Percentiles rank a stretch among this genome's conserved stretches.
phyloP scores from a whole-genome alignment of 1,284 basidiomycete genomes.

The Athelia sp. region DNA sequence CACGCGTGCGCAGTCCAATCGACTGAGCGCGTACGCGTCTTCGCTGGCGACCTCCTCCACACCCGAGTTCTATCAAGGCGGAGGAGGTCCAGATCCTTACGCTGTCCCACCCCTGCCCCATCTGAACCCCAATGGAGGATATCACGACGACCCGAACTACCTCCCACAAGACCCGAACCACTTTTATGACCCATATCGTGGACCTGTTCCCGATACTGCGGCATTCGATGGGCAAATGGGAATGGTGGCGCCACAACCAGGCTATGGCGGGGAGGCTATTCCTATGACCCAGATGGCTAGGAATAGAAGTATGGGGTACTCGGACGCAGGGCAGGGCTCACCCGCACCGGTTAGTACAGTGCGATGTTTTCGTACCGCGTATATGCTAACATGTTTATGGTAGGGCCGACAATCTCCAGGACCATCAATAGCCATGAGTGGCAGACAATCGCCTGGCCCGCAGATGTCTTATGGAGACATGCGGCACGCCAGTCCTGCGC shows the following conservation, averaged over 20 bases:
- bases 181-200: slow-evolving; percentile 76
- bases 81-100: slow-evolving; percentile 56
- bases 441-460: slow-evolving; percentile 26
- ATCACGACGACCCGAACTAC: slow-evolving; percentile 62
- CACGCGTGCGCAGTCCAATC: slow-evolving; percentile 48
- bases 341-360: not conserved
- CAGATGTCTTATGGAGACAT: slow-evolving; percentile 25
- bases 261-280: slow-evolving; percentile 48
- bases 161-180: slow-evolving; percentile 23
- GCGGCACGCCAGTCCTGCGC: slow-evolving; percentile 8
- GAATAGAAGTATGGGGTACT: slow-evolving; percentile 31
- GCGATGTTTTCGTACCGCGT: not conserved
- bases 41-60: slow-evolving; percentile 46
- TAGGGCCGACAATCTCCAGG: slow-evolving; percentile 27
- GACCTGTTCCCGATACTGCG: slow-evolving; percentile 59
- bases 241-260: slow-evolving; percentile 20
- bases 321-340: slow-evolving; percentile 7
- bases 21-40: slow-evolving; percentile 29
- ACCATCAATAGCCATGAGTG: slow-evolving; percentile 22
- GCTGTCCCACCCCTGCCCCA: slow-evolving; percentile 82
- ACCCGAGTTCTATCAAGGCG: slow-evolving; percentile 35
- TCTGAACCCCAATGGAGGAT: slow-evolving; percentile 68
- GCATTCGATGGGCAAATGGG: slow-evolving; percentile 38
- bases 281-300: slow-evolving; percentile 72
- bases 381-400: slow-evolving; percentile 7